Base-by-base conservation (phyloP, 257 asterid species). In the Cynanchum wilfordii region DNA sequence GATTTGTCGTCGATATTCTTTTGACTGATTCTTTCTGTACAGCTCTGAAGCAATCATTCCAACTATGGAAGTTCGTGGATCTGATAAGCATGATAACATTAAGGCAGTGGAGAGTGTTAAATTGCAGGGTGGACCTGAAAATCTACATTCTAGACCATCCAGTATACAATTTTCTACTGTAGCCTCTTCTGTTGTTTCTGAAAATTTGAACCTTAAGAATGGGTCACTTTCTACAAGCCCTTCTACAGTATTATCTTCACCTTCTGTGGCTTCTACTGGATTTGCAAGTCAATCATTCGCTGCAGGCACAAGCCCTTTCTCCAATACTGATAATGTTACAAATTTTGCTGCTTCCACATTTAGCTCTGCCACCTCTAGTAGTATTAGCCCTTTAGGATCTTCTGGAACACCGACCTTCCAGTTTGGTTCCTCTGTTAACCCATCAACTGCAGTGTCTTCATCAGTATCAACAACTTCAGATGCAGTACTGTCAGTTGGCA, bases 71-170 rank as follows among this genome's bases (percentile, higher is more conserved):
- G 68, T 76, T 71, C 70, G 79, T 0, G 86, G 42, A 64, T 74
- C 81, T 22, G 88, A 76, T 47, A 74, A 81, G 60, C 82, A 45
- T 54, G 59, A 30, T 42, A 80, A 57, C 33, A 58, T 24, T 54
- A 82, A 74, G 72, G 71, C 76, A 64, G 75, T 24, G n/a, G 82
- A 79, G 77, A 74, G 78, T 38, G 86, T 71, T 58, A 84, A 75
- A 57, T 40, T 57, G 55, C 90, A 79, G 60, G 96, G 85, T 59
- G 80, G 76, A 71, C 67, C 79, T 71, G 88, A 76, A 30, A 27
- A 70, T 67, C 36, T 17, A 51, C 68, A 67, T 22, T 68, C 81
- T 74, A 82, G 76, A 15, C 58, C 78, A 73, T 71, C 83, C 66
- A 74, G 73, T 47, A 38, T 75, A 19, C 49, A 81, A 64, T 24